These are phyloP conservation scores for Prunus salicina DNA, from an alignment of 306 rosid genomes.

Conservation along the genomic window DNA sequence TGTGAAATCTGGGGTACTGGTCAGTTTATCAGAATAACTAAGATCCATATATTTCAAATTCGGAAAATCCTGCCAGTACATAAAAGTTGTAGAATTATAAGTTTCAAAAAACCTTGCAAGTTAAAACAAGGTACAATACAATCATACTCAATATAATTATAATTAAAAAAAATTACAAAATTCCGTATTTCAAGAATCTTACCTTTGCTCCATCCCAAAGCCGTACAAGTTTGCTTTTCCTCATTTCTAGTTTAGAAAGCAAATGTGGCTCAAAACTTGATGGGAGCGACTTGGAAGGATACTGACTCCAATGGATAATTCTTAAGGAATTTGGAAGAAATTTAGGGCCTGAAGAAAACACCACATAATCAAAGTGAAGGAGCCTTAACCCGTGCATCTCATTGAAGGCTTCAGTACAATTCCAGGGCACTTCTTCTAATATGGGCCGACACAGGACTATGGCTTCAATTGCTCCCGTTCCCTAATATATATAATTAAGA, in stretches of 20 bases:
- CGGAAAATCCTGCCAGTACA: no score
- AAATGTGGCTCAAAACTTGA: not conserved
- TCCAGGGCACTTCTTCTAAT: constrained; percentile 22
- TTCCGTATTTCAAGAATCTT: not conserved
- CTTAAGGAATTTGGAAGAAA: constrained; percentile 11
- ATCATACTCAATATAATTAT: no score
- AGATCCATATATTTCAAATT: no score
- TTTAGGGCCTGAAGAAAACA: not conserved
- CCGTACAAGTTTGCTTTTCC: not conserved
- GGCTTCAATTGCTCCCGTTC: constrained; percentile 3
- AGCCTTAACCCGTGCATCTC: constrained; percentile 16
- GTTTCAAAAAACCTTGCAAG: no score
- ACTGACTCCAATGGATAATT: constrained; percentile 6
- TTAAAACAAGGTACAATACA: no score
- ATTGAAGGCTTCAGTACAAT: not conserved
- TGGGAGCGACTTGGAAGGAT: constrained; percentile 10
- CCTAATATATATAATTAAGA: not conserved
- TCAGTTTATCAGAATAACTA: no score
- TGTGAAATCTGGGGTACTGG: no score
- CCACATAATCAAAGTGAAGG: not conserved
- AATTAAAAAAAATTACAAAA: not conserved
- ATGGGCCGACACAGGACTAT: not conserved
- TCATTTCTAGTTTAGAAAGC: constrained; percentile 3
- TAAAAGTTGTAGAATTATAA: no score
- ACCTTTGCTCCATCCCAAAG: constrained; percentile 19